Conservation (phyloP, 1,284 basidiomycete species). For the Quambalaria eucalypti region DNA sequence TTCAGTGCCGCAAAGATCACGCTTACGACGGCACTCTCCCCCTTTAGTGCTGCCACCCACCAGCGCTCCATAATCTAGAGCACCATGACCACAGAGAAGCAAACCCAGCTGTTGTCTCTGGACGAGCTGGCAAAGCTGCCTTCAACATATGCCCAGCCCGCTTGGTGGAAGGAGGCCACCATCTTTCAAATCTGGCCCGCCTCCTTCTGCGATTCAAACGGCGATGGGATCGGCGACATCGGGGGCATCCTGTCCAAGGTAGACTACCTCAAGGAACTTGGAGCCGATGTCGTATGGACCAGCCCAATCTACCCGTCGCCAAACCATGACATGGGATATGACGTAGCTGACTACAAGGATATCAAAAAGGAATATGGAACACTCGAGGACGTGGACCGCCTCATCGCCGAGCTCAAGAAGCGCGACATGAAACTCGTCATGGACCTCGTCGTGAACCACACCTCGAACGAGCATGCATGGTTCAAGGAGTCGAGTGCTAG, state of each 20-base stretch:
- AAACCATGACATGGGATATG: constrained; percentile 23
- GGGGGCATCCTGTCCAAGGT: constrained; percentile 59
- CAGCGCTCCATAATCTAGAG: too few relatives aligned
- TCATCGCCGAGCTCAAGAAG: constrained; percentile 56
- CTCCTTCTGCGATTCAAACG: constrained; percentile 63
- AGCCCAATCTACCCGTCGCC: constrained; percentile 65
- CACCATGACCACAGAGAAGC: too few relatives aligned
- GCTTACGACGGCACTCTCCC: too few relatives aligned
- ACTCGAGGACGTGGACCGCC: constrained; percentile 59
- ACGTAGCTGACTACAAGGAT: constrained; percentile 56
- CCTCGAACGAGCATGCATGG: constrained; percentile 59
- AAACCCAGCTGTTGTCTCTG: too few relatives aligned
- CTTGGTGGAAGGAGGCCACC: constrained; percentile 61
- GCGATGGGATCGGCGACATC: constrained; percentile 67
- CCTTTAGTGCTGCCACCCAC: too few relatives aligned
- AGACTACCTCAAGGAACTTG: constrained; percentile 63
- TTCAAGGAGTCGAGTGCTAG: constrained; percentile 56
- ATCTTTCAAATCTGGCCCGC: constrained; percentile 64
- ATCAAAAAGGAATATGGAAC: constrained; percentile 65
- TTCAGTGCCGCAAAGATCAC: too few relatives aligned
- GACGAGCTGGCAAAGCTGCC: neutral
- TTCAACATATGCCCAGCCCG: too few relatives aligned
- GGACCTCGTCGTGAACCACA: constrained; percentile 68
- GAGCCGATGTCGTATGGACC: constrained; percentile 65
- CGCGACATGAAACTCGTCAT: constrained; percentile 66